phyloP scores from a whole-genome alignment of 305 asterid genomes.

The Solanum chacoense region DNA sequence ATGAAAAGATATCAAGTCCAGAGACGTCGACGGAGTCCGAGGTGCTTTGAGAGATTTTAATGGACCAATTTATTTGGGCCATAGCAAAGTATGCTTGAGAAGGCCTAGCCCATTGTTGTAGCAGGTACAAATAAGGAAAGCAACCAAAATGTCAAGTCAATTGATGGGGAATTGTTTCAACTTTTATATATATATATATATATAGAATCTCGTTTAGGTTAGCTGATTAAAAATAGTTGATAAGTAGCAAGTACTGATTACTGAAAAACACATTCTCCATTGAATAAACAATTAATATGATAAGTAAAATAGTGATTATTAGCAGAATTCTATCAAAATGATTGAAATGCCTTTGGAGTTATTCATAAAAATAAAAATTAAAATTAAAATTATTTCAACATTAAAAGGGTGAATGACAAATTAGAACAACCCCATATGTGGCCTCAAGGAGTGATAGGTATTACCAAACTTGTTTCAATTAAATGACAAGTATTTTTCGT shows the following conservation, averaged over 20 bases:
- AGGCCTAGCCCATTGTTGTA: not conserved
- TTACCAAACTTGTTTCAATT: not conserved
- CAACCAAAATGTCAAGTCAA: not conserved
- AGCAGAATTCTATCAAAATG: not conserved
- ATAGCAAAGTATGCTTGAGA: not conserved
- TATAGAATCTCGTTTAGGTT: not conserved
- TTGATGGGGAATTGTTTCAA: not conserved
- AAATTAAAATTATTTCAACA: not conserved
- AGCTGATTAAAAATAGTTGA: not conserved
- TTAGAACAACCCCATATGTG: not conserved
- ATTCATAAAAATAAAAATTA: not conserved
- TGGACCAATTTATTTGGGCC: not conserved
- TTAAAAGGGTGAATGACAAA: not conserved
- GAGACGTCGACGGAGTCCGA: not conserved
- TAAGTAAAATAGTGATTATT: not conserved
- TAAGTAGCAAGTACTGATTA: not conserved
- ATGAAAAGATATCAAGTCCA: not conserved
- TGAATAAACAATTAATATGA: not conserved
- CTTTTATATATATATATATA: not conserved
- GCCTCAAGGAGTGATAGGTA: not conserved
- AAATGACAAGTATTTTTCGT: not conserved
- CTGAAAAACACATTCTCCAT: not conserved
- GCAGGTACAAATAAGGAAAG: not conserved
- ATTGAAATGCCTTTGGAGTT: not conserved
- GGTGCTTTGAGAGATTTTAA: not conserved